Conservation (phyloP, 2,329 filamentous ascomycete species). For the Juglanconis juglandina region DNA sequence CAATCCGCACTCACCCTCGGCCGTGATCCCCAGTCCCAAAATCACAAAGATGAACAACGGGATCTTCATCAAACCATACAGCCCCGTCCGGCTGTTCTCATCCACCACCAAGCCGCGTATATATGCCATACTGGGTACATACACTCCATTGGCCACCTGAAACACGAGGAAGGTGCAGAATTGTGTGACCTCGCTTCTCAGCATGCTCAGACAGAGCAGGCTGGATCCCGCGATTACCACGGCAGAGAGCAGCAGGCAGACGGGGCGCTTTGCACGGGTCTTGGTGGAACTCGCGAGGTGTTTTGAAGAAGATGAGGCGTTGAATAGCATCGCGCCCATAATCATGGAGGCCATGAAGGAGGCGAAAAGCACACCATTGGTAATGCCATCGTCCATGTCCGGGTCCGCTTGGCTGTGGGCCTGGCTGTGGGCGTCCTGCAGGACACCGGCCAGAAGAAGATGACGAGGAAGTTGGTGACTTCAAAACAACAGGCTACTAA, state of each 20-base stretch:
- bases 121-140: conserved; percentile 31
- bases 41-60: conserved; percentile 22
- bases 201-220: conserved; percentile 22
- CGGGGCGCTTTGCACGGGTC: neutral
- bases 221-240: conserved; percentile 23
- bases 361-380: conserved; percentile 47
- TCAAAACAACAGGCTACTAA: conserved; percentile 33
- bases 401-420: neutral
- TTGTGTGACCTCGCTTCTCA: conserved; percentile 22
- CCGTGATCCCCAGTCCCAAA: conserved; percentile 15
- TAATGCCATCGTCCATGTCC: conserved; percentile 9
- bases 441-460: conserved; percentile 31
- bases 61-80: conserved; percentile 27
- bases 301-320: neutral
- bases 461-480: conserved; percentile 31
- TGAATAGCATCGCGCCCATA: conserved; percentile 20
- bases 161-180: conserved; percentile 28
- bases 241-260: conserved; percentile 23
- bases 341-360: conserved; percentile 41
- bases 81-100: conserved; percentile 26
- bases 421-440: conserved; percentile 27
- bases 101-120: conserved; percentile 28
- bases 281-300: neutral
- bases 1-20: conserved; percentile 11
- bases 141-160: conserved; percentile 32